These are phyloP conservation scores for Mallotus japonicus DNA, from an alignment of 441 rosid genomes.

Conservation along the genomic window DNA sequence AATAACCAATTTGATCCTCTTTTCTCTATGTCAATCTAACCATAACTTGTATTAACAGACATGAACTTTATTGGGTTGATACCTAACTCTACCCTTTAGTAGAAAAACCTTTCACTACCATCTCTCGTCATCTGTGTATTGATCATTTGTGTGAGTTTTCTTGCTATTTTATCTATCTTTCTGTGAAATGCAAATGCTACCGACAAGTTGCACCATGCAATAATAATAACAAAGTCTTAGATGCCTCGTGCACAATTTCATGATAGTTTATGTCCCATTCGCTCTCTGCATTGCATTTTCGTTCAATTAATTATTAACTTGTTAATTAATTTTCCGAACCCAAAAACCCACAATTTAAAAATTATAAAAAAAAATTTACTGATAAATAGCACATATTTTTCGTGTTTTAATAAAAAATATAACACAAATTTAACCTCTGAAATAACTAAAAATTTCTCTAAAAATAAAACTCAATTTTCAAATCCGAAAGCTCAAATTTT, in stretches of 20 bases:
- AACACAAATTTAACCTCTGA: too few species aligned
- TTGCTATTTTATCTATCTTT: background rate
- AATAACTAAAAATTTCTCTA: too few species aligned
- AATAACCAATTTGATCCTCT: background rate
- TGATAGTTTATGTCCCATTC: background rate
- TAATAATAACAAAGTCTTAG: constrained; percentile 11
- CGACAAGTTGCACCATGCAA: constrained; percentile 32
- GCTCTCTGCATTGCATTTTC: too few species aligned
- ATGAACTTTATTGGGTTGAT: constrained; percentile 45
- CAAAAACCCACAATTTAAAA: too few species aligned
- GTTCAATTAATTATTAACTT: too few species aligned
- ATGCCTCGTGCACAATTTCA: constrained; percentile 2
- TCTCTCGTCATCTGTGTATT: constrained; percentile 37
- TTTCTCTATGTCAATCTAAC: constrained; percentile 22
- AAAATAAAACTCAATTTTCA: too few species aligned
- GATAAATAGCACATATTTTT: too few species aligned
- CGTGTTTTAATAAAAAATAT: too few species aligned
- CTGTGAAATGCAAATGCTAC: constrained; percentile 6
- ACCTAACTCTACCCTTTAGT: constrained; percentile 52
- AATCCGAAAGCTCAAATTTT: too few species aligned
- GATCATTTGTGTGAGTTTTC: constrained; percentile 4
- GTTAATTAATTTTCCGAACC: too few species aligned
- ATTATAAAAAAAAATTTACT: too few species aligned
- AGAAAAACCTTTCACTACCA: constrained; percentile 34
- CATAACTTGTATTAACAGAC: constrained; percentile 42